Evolutionary conservation across 2,329 filamentous ascomycete genomes (phyloP), one percentile per base, ranked within the genome.

Genomic region (Aschersonia sp.): DNA sequence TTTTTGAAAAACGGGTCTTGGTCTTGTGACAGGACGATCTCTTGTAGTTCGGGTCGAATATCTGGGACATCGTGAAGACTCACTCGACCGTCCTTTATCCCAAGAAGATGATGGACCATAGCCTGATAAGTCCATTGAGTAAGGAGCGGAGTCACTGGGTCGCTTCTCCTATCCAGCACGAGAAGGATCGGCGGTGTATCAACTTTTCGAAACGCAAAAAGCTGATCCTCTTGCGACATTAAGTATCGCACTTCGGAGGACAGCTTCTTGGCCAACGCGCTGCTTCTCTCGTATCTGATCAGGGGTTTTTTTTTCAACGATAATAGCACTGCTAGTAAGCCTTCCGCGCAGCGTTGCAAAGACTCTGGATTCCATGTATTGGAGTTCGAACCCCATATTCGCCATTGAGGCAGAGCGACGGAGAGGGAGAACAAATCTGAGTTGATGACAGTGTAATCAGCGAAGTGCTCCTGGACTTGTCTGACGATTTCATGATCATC

Each of bases 111-210:
- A 61, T 98, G 92, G 1, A 98, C 92, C 89, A 98, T 98, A n/a
- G 92, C 92, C 66, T 98, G 92, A 60, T 98, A 98, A 30, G 92
- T 98, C 92, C 92, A 98, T 62, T 98, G 92, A 3, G 88, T 95
- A 45, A 98, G 74, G 9, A 98, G 70, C 0, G 92, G 92, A 4
- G 92, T 98, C 46, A 97, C 85, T 0, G 92, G 90, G 58, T 98
- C 92, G 60, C 96, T 89, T 62, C 92, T 79, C 42, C 92, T 80
- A 65, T 98, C 92, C 32, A 98, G 68, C 47, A 98, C 79, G 35
- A 98, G 73, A 11, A 98, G 72, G 56, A 98, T 89, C 0, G 94
- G 92, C 7, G 90, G 86, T 0, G 92, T 98, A 63, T 98, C 92
- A 46, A 89, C 84, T 63, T 87, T 89, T 53, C 90, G 79, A 63